Evolutionary conservation across 106 monocot genomes (phyloP), one percentile per base, ranked within the genome.

Genomic region (Cymbidium sinense): DNA sequence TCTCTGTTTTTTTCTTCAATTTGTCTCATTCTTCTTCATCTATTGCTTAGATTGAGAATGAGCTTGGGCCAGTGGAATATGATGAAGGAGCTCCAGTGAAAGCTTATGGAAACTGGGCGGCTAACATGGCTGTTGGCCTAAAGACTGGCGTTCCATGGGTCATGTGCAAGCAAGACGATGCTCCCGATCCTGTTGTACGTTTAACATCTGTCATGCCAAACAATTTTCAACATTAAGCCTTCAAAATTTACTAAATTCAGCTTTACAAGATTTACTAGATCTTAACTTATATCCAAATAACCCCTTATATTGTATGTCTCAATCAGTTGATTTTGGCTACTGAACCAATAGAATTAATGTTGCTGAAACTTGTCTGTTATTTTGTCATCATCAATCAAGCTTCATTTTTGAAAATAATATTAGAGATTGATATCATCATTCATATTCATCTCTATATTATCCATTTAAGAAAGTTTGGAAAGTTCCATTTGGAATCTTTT

Each of bases 101-200:
- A 79, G 70, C 85, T 17, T 98, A 98, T 35, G 82, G 86, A 29
- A 29, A 79, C 43, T 98, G 98, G 98, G 92, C 94, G 44, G 94
- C 90, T 15, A 79, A 87, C 64, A 98, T 98, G 98, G 98, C 98
- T 1, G 90, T 90, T 11, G 88, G 88, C 20, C 82, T 92, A 5
- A 78, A 90, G 65, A 94, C 90, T 7, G 94, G 98, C 2, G 92
- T 98, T 64, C 98, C 98, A 25, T 98, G 98, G 98, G 81, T 98
- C 78, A 98, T 98, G 98, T 98, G 98, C 84, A 98, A 98, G 71
- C 85, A 98, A 83, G 90, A 91, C 39, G 98, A 98, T 87, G 98
- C 98, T 30, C 94, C 94, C 74, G 98, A 98, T 79, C 98, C 98
- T 75, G 87, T 98, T 83, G 96, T 94, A 91, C 74, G 93, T 75